phyloP scores from a whole-genome alignment of 2,329 filamentous ascomycete species.

The Cryphonectria naterciae region DNA sequence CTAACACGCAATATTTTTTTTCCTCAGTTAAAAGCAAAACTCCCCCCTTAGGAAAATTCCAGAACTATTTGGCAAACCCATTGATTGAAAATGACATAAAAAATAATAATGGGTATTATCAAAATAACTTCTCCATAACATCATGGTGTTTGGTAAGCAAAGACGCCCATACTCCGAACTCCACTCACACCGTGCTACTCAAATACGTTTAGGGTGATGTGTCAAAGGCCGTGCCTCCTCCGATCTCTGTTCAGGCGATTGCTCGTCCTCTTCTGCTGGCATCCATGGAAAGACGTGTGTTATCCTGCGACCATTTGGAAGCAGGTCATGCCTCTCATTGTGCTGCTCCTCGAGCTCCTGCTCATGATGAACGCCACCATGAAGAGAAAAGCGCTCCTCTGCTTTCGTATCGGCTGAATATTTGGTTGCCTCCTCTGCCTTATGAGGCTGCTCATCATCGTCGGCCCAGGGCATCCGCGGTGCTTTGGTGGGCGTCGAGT shows the following conservation, averaged over 20 bases:
- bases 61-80: background rate
- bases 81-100: background rate
- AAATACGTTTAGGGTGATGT: background rate
- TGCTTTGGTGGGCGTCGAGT: background rate
- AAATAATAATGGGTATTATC: slow-evolving; percentile 4
- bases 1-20: too few species aligned
- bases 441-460: background rate
- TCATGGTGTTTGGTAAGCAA: background rate
- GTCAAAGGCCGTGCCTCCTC: background rate
- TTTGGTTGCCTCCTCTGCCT: background rate
- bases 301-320: background rate
- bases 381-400: background rate
- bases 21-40: too few species aligned
- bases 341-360: background rate
- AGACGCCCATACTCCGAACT: background rate
- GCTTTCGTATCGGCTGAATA: background rate
- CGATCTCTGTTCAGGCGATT: background rate
- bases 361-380: slow-evolving; percentile 2
- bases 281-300: slow-evolving; percentile 11
- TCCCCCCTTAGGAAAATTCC: too few species aligned
- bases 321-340: background rate
- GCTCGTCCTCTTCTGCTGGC: background rate
- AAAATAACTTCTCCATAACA: background rate
- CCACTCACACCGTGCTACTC: background rate
- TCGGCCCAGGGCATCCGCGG: background rate